Evolutionary conservation across 371 early-diverging fungal genomes (phyloP).

Genomic region (Mortierella sp.): DNA sequence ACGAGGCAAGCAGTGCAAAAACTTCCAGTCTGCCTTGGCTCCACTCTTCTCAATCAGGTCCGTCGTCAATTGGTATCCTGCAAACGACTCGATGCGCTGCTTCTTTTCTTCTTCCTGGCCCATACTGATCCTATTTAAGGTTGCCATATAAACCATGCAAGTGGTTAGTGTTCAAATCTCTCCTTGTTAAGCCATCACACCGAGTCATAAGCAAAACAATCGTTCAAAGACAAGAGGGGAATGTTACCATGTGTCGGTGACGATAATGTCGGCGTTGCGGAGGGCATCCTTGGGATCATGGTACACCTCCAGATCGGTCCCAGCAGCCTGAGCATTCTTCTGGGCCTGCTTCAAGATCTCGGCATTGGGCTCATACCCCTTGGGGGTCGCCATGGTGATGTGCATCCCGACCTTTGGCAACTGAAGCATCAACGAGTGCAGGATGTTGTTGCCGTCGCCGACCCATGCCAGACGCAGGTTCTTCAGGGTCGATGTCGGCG

Average conservation of each 20-base stretch:
- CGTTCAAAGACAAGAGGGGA: not conserved
- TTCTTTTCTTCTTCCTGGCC: constrained; percentile 95
- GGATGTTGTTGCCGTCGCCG: constrained; percentile 97
- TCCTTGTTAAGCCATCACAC: too few relatives aligned
- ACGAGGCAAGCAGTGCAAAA: constrained; percentile 97
- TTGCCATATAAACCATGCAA: not conserved
- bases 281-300: constrained; percentile 84
- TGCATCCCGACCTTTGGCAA: constrained; percentile 91
- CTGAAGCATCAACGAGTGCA: constrained; percentile 89
- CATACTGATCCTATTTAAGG: constrained; percentile 84
- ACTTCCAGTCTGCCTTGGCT: constrained; percentile 90
- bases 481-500: constrained; percentile 68
- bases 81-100: constrained; percentile 83
- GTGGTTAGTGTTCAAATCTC: too few relatives aligned
- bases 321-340: constrained; percentile 63
- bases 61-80: constrained; percentile 90
- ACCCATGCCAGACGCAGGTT: constrained; percentile 93
- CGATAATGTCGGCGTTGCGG: constrained; percentile 86
- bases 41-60: constrained; percentile 80
- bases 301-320: constrained; percentile 70
- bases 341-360: constrained; percentile 75
- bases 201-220: too few relatives aligned
- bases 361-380: constrained; percentile 80
- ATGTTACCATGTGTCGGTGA: constrained; percentile 94
- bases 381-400: constrained; percentile 88